Evolutionary conservation across 2,329 filamentous ascomycete species (phyloP).

Genomic region (Parafenestella ontariensis): DNA sequence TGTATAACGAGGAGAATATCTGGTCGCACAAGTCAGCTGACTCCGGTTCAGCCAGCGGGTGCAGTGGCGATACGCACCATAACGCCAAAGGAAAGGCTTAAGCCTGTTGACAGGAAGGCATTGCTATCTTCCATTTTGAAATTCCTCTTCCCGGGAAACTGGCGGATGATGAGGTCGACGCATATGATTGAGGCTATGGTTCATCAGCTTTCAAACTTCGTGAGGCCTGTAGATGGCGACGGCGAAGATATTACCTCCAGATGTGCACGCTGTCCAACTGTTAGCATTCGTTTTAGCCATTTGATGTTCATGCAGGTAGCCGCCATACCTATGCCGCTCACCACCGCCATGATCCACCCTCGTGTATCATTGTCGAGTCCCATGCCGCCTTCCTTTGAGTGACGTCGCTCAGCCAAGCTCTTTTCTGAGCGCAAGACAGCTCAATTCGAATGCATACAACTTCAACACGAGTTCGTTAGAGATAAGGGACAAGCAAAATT

Average conservation of each 20-base stretch:
- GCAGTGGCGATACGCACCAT: slow-evolving; percentile 69
- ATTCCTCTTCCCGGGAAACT: slow-evolving; percentile 73
- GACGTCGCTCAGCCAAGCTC: slow-evolving; percentile 26
- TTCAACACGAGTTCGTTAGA: neutral
- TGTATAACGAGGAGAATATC: slow-evolving; percentile 91
- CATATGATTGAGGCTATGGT: slow-evolving; percentile 79
- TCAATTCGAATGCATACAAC: neutral
- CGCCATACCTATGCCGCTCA: slow-evolving; percentile 75
- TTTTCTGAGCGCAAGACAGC: neutral
- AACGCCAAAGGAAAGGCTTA: slow-evolving; percentile 93
- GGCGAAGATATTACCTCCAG: slow-evolving; percentile 38
- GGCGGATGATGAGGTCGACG: slow-evolving; percentile 77
- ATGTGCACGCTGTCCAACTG: slow-evolving; percentile 43
- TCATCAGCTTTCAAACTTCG: slow-evolving; percentile 25
- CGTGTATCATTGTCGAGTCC: slow-evolving; percentile 69
- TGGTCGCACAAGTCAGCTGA: slow-evolving; percentile 50
- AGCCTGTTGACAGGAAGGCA: slow-evolving; percentile 82
- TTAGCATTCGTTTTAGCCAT: slow-evolving; percentile 16
- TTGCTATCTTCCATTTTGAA: slow-evolving; percentile 93
- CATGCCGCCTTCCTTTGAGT: slow-evolving; percentile 31
- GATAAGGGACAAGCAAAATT: neutral
- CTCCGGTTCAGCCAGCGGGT: neutral
- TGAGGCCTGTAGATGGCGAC: neutral
- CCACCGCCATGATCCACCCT: slow-evolving; percentile 88
- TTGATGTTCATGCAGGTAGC: slow-evolving; percentile 8